Percentiles rank a stretch among this genome's conserved stretches.
Evolutionary conservation across 2,329 filamentous ascomycete species (phyloP).

Genomic region (Penicillium sp.): DNA sequence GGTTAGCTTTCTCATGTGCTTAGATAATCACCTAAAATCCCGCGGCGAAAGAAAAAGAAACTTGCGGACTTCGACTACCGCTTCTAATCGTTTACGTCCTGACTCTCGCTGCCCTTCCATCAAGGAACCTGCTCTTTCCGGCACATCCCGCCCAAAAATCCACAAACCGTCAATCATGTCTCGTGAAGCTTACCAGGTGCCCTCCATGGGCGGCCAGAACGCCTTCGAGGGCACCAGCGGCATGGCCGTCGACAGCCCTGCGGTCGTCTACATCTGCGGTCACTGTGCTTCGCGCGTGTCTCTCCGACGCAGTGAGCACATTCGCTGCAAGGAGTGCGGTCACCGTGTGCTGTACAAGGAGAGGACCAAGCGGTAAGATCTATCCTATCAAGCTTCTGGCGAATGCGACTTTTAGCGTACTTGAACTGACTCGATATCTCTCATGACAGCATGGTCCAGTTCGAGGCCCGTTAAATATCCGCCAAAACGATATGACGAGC

Average conservation of each 20-base stretch:
- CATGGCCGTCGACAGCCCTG: slow-evolving; percentile 54
- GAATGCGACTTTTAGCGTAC: not conserved
- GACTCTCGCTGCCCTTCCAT: not conserved
- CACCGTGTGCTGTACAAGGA: slow-evolving; percentile 97
- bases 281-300: slow-evolving; percentile 80
- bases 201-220: slow-evolving; percentile 55
- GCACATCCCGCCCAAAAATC: not conserved
- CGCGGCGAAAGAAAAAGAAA: slow-evolving; percentile 21
- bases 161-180: slow-evolving; percentile 53
- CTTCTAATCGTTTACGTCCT: not conserved
- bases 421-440: slow-evolving; percentile 21
- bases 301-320: slow-evolving; percentile 76
- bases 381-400: slow-evolving; percentile 22
- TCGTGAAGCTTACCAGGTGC: slow-evolving; percentile 78
- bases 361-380: slow-evolving; percentile 84
- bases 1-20: not conserved
- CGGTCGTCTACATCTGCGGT: slow-evolving; percentile 75
- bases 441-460: slow-evolving; percentile 84
- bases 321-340: slow-evolving; percentile 89
- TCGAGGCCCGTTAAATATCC: slow-evolving; percentile 76
- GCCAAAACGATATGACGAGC: not conserved
- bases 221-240: slow-evolving; percentile 46
- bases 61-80: slow-evolving; percentile 9
- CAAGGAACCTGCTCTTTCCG: not conserved
- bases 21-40: slow-evolving; percentile 5